Conservation (phyloP, 2,329 filamentous ascomycete genomes). For the Geosmithia putterillii region DNA sequence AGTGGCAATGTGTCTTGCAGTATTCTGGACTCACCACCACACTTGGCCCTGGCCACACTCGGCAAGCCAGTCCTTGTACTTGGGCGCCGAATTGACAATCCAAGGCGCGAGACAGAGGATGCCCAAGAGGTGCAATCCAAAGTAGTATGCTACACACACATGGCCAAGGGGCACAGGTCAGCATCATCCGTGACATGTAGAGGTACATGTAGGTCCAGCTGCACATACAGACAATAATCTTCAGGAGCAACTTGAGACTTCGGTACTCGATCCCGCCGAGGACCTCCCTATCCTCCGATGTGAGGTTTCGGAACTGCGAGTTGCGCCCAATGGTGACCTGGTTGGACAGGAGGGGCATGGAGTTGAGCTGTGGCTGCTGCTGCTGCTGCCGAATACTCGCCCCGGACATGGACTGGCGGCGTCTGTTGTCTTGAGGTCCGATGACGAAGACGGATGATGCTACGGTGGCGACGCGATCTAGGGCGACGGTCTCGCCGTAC, state of each 20-base stretch:
- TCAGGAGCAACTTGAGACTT: constrained; percentile 33
- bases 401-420: constrained; percentile 2
- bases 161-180: background rate
- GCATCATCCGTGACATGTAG: background rate
- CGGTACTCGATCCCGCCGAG: constrained; percentile 40
- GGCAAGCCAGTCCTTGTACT: constrained; percentile 25
- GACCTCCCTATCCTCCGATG: constrained; percentile 24
- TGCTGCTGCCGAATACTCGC: background rate
- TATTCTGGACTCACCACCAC: constrained; percentile 30
- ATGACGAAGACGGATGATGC: constrained; percentile 27
- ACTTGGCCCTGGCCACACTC: constrained; percentile 24
- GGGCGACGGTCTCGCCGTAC: constrained; percentile 16
- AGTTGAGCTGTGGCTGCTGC: constrained; percentile 6
- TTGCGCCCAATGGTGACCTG: constrained; percentile 31
- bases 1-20: background rate
- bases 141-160: constrained; percentile 24
- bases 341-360: constrained; percentile 26
- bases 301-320: constrained; percentile 30
- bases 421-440: constrained; percentile 10
- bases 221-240: constrained; percentile 26
- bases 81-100: constrained; percentile 26
- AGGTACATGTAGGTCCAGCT: background rate
- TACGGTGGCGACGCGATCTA: constrained; percentile 19
- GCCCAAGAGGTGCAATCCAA: constrained; percentile 32
- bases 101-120: constrained; percentile 33